Evolutionary conservation across 2,329 filamentous ascomycete species (phyloP).

Genomic region (Paraconiothyrium brasiliense): DNA sequence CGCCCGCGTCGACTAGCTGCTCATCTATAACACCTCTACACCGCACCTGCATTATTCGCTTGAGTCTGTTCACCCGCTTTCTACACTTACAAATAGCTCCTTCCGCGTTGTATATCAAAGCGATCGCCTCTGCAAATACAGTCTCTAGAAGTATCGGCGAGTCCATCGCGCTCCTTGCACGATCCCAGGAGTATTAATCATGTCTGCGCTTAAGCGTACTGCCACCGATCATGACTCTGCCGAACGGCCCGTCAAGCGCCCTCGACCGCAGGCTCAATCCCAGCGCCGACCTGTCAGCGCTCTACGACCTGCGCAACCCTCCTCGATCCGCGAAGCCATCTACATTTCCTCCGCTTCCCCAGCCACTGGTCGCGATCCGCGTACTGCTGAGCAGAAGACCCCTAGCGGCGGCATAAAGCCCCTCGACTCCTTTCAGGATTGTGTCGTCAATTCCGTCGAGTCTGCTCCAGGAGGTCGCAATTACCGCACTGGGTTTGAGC

Average conservation of each 20-base stretch:
- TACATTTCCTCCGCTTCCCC: neutral
- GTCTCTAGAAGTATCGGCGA: neutral
- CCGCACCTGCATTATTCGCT: neutral
- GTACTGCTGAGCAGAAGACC: neutral
- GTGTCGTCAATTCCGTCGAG: constrained; percentile 31
- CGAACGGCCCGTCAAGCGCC: neutral
- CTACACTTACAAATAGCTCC: neutral
- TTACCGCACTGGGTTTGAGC: neutral
- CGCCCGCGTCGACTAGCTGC: neutral
- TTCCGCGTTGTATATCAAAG: neutral
- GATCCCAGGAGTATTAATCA: neutral
- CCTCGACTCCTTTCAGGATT: constrained; percentile 24
- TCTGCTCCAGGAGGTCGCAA: neutral
- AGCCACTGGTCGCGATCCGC: neutral
- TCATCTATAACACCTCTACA: neutral
- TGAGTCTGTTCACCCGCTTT: neutral
- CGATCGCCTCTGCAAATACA: neutral
- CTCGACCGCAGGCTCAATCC: neutral
- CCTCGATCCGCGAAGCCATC: neutral
- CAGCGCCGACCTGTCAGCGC: neutral
- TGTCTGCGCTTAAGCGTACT: neutral
- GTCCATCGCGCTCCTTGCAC: neutral
- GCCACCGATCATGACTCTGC: neutral
- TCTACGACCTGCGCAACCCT: neutral
- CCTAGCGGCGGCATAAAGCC: constrained; percentile 12